These are phyloP conservation scores for Hypomyces rosellus DNA, from an alignment of 2,329 filamentous ascomycete genomes.

Conservation along the genomic window DNA sequence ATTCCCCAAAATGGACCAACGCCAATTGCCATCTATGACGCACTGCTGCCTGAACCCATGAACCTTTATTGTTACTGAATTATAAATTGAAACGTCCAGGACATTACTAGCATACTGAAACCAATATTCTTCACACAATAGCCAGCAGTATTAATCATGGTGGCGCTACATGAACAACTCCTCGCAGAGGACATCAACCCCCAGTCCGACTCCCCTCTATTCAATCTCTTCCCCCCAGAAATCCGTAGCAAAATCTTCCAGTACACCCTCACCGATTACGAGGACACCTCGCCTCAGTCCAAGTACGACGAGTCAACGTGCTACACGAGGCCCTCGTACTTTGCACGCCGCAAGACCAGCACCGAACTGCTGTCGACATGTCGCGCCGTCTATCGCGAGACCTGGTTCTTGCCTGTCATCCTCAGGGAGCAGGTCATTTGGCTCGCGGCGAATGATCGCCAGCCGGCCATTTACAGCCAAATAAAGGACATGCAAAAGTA, in stretches of 20 bases:
- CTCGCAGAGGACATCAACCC: not conserved
- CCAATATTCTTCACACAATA: too few relatives aligned
- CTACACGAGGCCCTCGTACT: constrained; percentile 36
- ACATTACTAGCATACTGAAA: too few relatives aligned
- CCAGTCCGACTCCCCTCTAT: constrained; percentile 25
- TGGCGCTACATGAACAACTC: constrained; percentile 4
- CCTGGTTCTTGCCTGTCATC: constrained; percentile 37
- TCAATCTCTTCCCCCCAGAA: constrained; percentile 38
- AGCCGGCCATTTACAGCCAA: constrained; percentile 21
- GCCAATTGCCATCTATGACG: too few relatives aligned
- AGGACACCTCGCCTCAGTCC: constrained; percentile 22
- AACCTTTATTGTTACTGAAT: too few relatives aligned
- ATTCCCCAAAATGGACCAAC: too few relatives aligned
- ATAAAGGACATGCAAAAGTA: too few relatives aligned
- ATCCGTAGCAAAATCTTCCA: constrained; percentile 43
- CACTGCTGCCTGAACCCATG: too few relatives aligned
- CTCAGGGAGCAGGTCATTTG: constrained; percentile 34
- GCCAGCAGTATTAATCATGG: not conserved
- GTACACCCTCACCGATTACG: constrained; percentile 31
- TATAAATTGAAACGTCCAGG: too few relatives aligned
- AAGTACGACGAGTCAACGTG: constrained; percentile 26
- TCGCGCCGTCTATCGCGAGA: constrained; percentile 34
- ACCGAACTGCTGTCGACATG: constrained; percentile 36
- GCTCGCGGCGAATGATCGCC: constrained; percentile 24
- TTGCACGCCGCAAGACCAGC: constrained; percentile 29